Evolutionary conservation across 768 basidiomycete genomes (phyloP), one percentile per base, ranked within the genome.

Genomic region (Botryobasidium botryosum): DNA sequence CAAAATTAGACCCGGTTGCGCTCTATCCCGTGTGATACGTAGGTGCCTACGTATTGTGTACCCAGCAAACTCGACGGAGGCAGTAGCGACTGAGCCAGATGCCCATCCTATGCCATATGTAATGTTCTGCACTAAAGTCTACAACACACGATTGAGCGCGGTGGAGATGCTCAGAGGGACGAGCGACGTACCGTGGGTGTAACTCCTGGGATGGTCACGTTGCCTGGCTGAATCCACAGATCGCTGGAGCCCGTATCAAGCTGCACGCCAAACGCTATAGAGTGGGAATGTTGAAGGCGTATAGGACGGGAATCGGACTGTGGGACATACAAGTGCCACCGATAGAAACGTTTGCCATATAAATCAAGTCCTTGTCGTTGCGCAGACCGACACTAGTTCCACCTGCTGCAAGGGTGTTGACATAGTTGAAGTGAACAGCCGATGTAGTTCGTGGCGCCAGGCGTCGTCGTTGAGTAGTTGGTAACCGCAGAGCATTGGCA

Each of bases 241-340:
- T 88, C 85, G 50, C 72, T 79, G 7, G 83, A 86, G 49, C 85
- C 85, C 1, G 83, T 85, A 61, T 88, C 85, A 39, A 88, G 63
- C 58, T 88, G 85, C 12, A 85, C 71, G 40, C 69, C 62, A 58
- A 78, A 82, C 13, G 66, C 83, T 86, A 35, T 23, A 42, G 40
- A 2, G 10, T 33, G 37, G 10, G 37, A 8, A 24, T 12, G 37
- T 24, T 39, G 24, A 42, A 13, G 12, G 29, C 15, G 8, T 15
- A 28, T 8, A 26, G 1, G 20, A 27, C 40, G 29, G 12, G 27
- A 26, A 25, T 15, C 10, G 24, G 24, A 12, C 12, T 39, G 21
- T 10, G 12, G 37, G 12, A 23, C 21, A 23, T 20, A 84, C 81
- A 62, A 46, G 56, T 61, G 43, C 69, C 72, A 48, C 71, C 84